Evolutionary conservation across 78 protist species (phyloP), one percentile per base, ranked within the genome.

Genomic region (Dictyostelium intermedium): DNA sequence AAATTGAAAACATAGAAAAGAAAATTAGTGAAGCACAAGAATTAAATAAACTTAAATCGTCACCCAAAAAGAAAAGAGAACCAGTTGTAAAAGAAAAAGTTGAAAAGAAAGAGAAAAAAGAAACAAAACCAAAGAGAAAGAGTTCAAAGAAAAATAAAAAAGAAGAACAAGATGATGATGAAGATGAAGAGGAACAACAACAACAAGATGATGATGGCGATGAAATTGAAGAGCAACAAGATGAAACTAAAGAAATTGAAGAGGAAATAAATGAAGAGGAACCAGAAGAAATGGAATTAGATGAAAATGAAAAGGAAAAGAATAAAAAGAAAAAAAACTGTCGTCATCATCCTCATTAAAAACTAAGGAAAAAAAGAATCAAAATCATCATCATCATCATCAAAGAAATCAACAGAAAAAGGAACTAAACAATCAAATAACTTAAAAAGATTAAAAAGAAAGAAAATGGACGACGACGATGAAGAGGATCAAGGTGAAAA

Each of bases 241-340:
- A 45, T 45, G 53, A 45, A 20, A 20, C 2, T 20, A n/a, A 60
- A 20, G 69, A 60, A 60, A 60, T 60, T 1, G 69, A 60, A 2
- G 69, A 23, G 2, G 63, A 53, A 53, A 20, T 16, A 9, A 25
- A 61, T n/a, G 72, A 25, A 4, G n/a, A 63, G 0, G 91, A 84
- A 32, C 41, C 6, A 73, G 77, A 61, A 16, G 81, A 83, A 45
- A 50, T 43, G 79, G 87, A 83, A 45, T 34, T 30, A 76, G 41
- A 34, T 82, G 87, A 82, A 82, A 69, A 63, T 39, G 60, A 77
- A 77, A 73, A 35, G 7, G 45, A 73, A 69, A 30, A 69, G 13
- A 32, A 11, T 20, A 35, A 73, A 35, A 73, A 73, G 23, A 35
- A 35, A 30, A 27, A 66, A 66, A 10, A 66, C n/a, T n/a, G n/a